Evolutionary conservation across 2,329 filamentous ascomycete genomes (phyloP), one percentile per base, ranked within the genome.

Genomic region (Aspergillus cejpii): DNA sequence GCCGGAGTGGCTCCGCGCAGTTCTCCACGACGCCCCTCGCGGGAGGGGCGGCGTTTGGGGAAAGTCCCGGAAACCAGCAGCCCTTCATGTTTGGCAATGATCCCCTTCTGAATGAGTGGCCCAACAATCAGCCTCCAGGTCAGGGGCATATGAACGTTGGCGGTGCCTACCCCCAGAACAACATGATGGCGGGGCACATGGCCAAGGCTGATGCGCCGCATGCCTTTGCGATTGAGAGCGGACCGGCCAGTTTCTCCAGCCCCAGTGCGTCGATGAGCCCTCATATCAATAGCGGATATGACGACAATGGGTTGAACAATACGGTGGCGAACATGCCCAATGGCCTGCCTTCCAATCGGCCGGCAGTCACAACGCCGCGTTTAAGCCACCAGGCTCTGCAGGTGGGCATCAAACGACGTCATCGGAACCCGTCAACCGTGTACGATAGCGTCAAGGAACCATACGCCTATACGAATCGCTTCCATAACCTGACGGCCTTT

Each of bases 401-500:
- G 27, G 49, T 61, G 15, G 57, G 53, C 7, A 45, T 54, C 12
- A 80, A 78, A 58, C 73, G 75, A 27, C 67, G 67, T n/a, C 73
- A 75, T 40, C 74, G 77, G 29, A 88, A 96, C 60, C 85, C 90
- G 4, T 90, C 87, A 0, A 79, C 80, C 39, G 87, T 97, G 44
- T 98, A 97, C 65, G 83, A 90, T 50, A 85, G 81, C 31, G 88
- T 98, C 59, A 89, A 85, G 50, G 84, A 92, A 59, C 90, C 92
- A 3, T 96, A 97, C 62, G 83, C 87, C 7, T 97, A 97, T 61
- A 89, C 90, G 1, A 80, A 80, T 34, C 88, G 87, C 15, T 97
- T 95, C 64, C 92, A 98, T 67, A 85, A 84, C 52, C 79, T 97
- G 51, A 88, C 89, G 34, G 82, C 82, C 6, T 83, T 90, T 50